These are phyloP conservation scores for Narthecium ossifragum DNA, from an alignment of 106 monocot genomes.

Conservation along the genomic window DNA sequence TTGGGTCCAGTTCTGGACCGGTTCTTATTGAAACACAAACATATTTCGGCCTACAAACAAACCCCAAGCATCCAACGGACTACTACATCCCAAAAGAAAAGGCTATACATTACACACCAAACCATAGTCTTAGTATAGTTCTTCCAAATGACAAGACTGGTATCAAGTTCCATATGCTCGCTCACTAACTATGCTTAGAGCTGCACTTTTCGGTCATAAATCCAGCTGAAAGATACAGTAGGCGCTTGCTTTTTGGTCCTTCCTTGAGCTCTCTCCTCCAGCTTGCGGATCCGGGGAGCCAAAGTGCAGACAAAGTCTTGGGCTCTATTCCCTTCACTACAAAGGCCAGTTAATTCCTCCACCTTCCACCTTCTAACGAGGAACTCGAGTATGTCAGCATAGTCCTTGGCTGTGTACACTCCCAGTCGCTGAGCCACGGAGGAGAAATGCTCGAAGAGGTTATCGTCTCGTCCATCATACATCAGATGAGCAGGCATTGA, in stretches of 20 bases:
- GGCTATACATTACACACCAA: no score
- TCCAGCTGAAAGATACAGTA: constrained; percentile 29
- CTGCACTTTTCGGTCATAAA: constrained; percentile 33
- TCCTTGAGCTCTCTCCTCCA: constrained; percentile 28
- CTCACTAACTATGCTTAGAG: constrained; percentile 16
- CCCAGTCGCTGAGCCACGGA: neutral
- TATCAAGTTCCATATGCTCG: no score
- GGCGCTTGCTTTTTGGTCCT: constrained; percentile 22
- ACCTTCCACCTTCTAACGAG: constrained; percentile 5
- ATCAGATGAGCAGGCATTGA: constrained; percentile 9
- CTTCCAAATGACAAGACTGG: no score
- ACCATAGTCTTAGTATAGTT: no score
- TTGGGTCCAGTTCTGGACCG: no score
- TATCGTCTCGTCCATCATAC: constrained; percentile 5
- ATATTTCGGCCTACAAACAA: no score
- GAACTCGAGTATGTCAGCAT: constrained; percentile 5
- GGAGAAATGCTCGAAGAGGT: neutral
- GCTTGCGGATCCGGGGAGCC: constrained; percentile 23
- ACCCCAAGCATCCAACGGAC: no score
- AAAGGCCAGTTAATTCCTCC: constrained; percentile 26
- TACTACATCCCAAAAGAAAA: no score
- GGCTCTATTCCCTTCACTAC: constrained; percentile 23
- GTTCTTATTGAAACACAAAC: no score
- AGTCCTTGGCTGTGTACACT: constrained; percentile 7
- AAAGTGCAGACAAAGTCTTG: constrained; percentile 34